These are phyloP conservation scores for Tetrahymena elliotti DNA, from an alignment of 73 alveolate genomes.

Conservation along the genomic window DNA sequence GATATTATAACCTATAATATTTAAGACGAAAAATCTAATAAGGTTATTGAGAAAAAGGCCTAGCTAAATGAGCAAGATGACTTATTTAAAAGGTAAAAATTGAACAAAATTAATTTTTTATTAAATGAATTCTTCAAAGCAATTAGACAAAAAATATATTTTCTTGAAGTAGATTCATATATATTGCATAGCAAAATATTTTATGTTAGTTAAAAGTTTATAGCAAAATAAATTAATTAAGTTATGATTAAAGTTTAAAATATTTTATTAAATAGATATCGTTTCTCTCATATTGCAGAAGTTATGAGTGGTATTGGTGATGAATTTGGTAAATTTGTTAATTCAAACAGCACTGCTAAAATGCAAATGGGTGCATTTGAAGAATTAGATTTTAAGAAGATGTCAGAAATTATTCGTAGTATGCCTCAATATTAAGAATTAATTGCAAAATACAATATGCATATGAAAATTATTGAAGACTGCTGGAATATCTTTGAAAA, in stretches of 20 bases:
- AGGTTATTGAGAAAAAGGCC: neutral
- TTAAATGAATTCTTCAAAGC: too few relatives aligned
- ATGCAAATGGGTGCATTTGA: slow-evolving; percentile 24
- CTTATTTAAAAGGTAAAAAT: slow-evolving; percentile 26
- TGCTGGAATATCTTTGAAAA: slow-evolving; percentile 30
- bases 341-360: slow-evolving; percentile 28
- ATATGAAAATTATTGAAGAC: slow-evolving; percentile 18
- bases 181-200: too few relatives aligned
- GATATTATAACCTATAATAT: neutral
- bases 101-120: neutral
- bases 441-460: slow-evolving; percentile 18
- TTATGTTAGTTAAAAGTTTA: too few relatives aligned
- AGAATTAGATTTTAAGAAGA: slow-evolving; percentile 17
- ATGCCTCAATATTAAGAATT: slow-evolving; percentile 30
- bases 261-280: neutral
- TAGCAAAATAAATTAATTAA: neutral
- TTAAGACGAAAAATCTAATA: neutral
- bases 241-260: too few relatives aligned
- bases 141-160: too few relatives aligned
- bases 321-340: slow-evolving; percentile 24
- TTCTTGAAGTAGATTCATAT: too few relatives aligned
- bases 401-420: slow-evolving; percentile 34
- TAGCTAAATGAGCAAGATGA: slow-evolving; percentile 19
- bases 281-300: slow-evolving; percentile 11
- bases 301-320: slow-evolving; percentile 28